These are phyloP conservation scores for Chrysosporium queenslandicum DNA, from an alignment of 2,329 filamentous ascomycete species.

Conservation along the genomic window DNA sequence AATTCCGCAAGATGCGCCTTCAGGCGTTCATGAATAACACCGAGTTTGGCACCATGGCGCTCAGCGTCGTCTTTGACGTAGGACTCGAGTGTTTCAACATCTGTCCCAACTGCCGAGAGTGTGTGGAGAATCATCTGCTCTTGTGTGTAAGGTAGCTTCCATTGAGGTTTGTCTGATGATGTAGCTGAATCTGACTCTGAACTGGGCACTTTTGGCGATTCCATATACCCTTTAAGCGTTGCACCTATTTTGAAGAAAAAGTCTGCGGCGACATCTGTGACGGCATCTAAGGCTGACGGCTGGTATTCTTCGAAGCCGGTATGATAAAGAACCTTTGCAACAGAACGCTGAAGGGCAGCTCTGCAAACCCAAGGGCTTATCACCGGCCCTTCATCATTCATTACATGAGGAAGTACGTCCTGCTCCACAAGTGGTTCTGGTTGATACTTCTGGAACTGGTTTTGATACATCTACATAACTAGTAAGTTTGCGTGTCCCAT, in stretches of 20 bases:
- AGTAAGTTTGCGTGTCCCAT: too few species aligned
- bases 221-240: constrained; percentile 71
- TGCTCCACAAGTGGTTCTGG: constrained; percentile 77
- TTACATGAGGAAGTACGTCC: constrained; percentile 80
- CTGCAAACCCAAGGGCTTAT: constrained; percentile 76
- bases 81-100: constrained; percentile 67
- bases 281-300: constrained; percentile 79
- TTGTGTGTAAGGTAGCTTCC: constrained; percentile 60
- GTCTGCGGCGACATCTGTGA: constrained; percentile 79
- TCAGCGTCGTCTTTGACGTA: constrained; percentile 95
- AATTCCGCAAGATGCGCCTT: constrained; percentile 87
- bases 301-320: constrained; percentile 96
- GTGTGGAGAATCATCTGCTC: constrained; percentile 85
- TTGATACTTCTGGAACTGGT: constrained; percentile 96
- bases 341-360: constrained; percentile 75
- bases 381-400: constrained; percentile 77
- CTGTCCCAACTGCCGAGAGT: constrained; percentile 71
- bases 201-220: constrained; percentile 63
- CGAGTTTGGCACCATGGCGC: constrained; percentile 65
- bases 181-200: constrained; percentile 34
- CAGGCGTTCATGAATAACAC: constrained; percentile 85
- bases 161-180: constrained; percentile 30
- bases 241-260: constrained; percentile 78
- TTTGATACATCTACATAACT: constrained; percentile 93
- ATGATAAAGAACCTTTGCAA: constrained; percentile 91